Evolutionary conservation across 257 asterid species (phyloP), one percentile per base, ranked within the genome.

Genomic region (Solanum phureja): DNA sequence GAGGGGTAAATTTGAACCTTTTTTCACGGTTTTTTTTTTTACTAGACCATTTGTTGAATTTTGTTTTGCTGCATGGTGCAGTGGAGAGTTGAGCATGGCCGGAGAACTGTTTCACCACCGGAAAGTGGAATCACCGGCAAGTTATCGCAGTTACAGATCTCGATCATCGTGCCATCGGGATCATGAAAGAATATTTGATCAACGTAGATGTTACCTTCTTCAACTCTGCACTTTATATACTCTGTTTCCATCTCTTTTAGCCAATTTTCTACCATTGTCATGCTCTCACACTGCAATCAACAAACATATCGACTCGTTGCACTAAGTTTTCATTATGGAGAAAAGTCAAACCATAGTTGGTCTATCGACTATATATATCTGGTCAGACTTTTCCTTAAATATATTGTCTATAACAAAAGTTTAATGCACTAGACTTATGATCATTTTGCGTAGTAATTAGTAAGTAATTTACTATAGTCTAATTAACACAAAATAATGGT

Each of bases 141-240:
- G 74, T 87, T 85, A 58, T 87, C 89, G 24, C 91, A 90, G 88
- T 87, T 90, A 75, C 91, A 89, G 34, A 89, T 89, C 74, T 89
- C 91, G 60, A 89, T 87, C 91, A 89, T 89, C 60, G 71, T 87
- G 3, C 91, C 91, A 74, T 89, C 89, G 1, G 91, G 91, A 29
- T 89, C 89, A 19, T 89, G 91, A 85, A 89, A 89, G 33, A 89
- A 89, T 9, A 87, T 31, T 38, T 89, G 91, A 77, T 89, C 91
- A 4, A 89, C 84, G 16, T 87, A 49, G n/a, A 87, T 84, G 4
- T 86, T 88, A 10, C 91, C 91, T 89, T 89, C 91, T 35, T 89
- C 89, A 23, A 89, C 91, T 38, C 88, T 83, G 37, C 60, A 38
- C 34, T 85, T 77, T 3, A 89, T 89, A 73, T 87, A 84, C 37